A percentile compares a stretch with the other conserved stretches of the same genome.
Evolutionary conservation across 1,284 basidiomycete genomes (phyloP).

Genomic region (Apiotrichum akiyoshidainum): DNA sequence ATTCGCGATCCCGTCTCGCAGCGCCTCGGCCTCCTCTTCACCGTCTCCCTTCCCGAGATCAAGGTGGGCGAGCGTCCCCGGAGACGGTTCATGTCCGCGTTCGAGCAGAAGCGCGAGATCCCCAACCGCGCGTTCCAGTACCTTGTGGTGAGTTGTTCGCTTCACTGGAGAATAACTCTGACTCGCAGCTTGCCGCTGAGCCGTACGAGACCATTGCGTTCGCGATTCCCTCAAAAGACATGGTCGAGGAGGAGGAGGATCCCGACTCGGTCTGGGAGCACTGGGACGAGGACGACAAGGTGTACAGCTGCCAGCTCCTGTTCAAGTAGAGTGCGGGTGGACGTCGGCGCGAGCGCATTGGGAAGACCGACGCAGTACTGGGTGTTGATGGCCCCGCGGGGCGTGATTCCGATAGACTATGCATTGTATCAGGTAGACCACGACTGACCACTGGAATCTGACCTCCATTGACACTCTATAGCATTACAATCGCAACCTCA

Average conservation of each 20-base stretch:
- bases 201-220: constrained; percentile 99
- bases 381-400: background rate
- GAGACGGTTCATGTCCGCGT: constrained; percentile 94
- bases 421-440: too few relatives aligned
- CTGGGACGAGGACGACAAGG: constrained; percentile 94
- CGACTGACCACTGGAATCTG: background rate
- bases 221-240: constrained; percentile 94
- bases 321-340: constrained; percentile 54
- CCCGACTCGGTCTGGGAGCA: constrained; percentile 92
- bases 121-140: constrained; percentile 97
- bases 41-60: constrained; percentile 92
- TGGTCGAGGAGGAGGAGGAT: constrained; percentile 74
- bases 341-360: too few relatives aligned
- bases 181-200: constrained; percentile 82
- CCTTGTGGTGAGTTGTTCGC: constrained; percentile 74
- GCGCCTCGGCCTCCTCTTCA: constrained; percentile 85
- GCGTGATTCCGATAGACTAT: background rate
- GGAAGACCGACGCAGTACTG: too few relatives aligned
- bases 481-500: too few relatives aligned
- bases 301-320: constrained; percentile 93
- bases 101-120: constrained; percentile 93
- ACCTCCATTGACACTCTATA: too few relatives aligned
- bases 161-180: background rate
- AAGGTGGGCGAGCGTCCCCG: constrained; percentile 80
- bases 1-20: constrained; percentile 54